Conservation (phyloP, 164 flowering plant species). For the Taxillus chinensis region DNA sequence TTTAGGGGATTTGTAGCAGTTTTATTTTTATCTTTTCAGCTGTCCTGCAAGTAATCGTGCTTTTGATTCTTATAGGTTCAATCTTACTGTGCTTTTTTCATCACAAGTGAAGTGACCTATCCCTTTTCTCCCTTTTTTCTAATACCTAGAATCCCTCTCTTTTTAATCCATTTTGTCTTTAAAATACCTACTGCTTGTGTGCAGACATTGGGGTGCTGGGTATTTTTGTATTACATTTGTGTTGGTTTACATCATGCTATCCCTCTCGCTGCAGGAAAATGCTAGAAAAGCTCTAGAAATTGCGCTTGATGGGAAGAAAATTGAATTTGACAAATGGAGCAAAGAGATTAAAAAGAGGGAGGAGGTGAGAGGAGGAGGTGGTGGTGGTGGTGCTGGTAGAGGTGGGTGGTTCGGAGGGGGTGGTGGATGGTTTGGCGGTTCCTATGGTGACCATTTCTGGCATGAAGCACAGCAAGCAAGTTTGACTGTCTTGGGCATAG, state of each 20-base stretch:
- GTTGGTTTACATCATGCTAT: neutral
- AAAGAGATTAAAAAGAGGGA: conserved; percentile 77
- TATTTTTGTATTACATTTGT: too few relatives aligned
- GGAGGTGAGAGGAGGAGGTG: conserved; percentile 56
- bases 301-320: conserved; percentile 85
- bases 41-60: too few relatives aligned
- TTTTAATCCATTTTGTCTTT: too few relatives aligned
- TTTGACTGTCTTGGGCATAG: conserved; percentile 56
- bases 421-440: conserved; percentile 68
- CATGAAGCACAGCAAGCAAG: conserved; percentile 63
- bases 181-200: too few relatives aligned
- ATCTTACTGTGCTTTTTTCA: too few relatives aligned
- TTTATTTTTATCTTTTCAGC: too few relatives aligned
- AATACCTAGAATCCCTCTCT: too few relatives aligned
- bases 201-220: too few relatives aligned
- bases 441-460: conserved; percentile 74
- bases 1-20: too few relatives aligned
- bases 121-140: too few relatives aligned
- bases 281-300: conserved; percentile 84
- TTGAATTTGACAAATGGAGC: conserved; percentile 84
- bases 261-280: conserved; percentile 48
- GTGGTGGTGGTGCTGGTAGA: conserved; percentile 41
- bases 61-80: too few relatives aligned
- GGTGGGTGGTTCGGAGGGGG: conserved; percentile 83
- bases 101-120: too few relatives aligned